Conservation (phyloP, 331 rosid species). For the Dryas integrifolia region DNA sequence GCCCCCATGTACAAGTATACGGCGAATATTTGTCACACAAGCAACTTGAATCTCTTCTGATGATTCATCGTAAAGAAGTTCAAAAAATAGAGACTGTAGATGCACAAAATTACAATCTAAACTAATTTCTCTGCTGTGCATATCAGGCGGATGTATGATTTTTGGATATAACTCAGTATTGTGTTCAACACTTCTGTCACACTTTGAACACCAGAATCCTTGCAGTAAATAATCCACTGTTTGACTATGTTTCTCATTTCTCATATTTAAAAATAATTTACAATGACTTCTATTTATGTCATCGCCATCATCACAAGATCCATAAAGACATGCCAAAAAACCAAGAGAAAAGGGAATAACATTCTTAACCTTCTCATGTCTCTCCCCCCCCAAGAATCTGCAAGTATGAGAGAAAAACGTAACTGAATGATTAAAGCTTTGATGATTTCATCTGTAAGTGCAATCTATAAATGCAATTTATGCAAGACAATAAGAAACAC, state of each 20-base stretch:
- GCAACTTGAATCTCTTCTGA: constrained; percentile 81
- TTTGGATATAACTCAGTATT: constrained; percentile 37
- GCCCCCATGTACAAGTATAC: constrained; percentile 65
- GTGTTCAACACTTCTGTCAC: constrained; percentile 46
- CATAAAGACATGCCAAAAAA: constrained; percentile 79
- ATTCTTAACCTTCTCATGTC: constrained; percentile 49
- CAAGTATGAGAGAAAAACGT: constrained; percentile 24
- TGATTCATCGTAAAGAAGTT: constrained; percentile 74
- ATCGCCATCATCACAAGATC: constrained; percentile 52
- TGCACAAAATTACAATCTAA: constrained; percentile 48
- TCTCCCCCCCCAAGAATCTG: constrained; percentile 58
- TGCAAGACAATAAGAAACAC: background rate
- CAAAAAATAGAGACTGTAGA: constrained; percentile 58
- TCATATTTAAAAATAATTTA: constrained; percentile 45
- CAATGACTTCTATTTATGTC: constrained; percentile 43
- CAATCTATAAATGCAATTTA: background rate
- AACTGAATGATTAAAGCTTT: constrained; percentile 25
- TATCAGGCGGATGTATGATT: constrained; percentile 34
- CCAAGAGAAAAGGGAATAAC: constrained; percentile 71
- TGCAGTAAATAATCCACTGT: constrained; percentile 57
- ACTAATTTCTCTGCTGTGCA: constrained; percentile 34
- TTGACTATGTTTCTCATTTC: constrained; percentile 42
- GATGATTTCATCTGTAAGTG: background rate
- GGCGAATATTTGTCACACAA: constrained; percentile 59
- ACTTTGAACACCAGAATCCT: constrained; percentile 87